Conservation (phyloP, 805 yeast species). For the Starmerella roubikii region DNA sequence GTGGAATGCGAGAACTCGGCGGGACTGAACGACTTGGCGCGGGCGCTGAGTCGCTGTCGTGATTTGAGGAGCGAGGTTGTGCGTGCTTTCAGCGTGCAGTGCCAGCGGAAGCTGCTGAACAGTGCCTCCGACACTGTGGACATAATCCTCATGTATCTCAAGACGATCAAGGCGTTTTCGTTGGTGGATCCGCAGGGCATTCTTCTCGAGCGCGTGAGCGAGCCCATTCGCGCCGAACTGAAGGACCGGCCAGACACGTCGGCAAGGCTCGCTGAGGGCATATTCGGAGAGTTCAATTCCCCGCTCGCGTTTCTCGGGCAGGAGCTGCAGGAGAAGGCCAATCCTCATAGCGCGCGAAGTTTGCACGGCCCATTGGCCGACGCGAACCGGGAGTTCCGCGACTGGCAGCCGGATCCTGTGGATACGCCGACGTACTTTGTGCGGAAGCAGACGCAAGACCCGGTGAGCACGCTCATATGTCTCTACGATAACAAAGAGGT, state of each 20-base stretch:
- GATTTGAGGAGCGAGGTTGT: slow-evolving; percentile 42
- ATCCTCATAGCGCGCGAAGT: slow-evolving; percentile 22
- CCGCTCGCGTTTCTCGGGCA: slow-evolving; percentile 40
- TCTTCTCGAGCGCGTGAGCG: slow-evolving; percentile 57
- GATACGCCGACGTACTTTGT: slow-evolving; percentile 82
- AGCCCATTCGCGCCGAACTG: slow-evolving; percentile 62
- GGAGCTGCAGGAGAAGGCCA: slow-evolving; percentile 30
- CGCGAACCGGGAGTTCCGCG: slow-evolving; percentile 9
- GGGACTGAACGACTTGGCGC: slow-evolving; percentile 46
- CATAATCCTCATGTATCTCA: slow-evolving; percentile 53
- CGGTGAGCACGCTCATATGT: slow-evolving; percentile 56
- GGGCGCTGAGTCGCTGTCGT: slow-evolving; percentile 33
- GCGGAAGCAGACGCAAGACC: slow-evolving; percentile 43
- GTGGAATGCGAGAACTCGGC: slow-evolving; percentile 39
- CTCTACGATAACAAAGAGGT: slow-evolving; percentile 56
- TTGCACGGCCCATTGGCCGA: slow-evolving; percentile 23
- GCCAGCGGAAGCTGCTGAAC: slow-evolving; percentile 43
- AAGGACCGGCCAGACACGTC: slow-evolving; percentile 64
- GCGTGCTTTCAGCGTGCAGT: slow-evolving; percentile 33
- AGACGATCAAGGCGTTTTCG: slow-evolving; percentile 56
- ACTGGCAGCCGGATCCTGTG: slow-evolving; percentile 77
- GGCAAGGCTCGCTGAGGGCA: slow-evolving; percentile 52
- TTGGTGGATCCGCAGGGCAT: slow-evolving; percentile 81
- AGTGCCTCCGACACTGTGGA: slow-evolving; percentile 72
- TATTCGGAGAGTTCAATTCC: slow-evolving; percentile 36